Base-by-base conservation (phyloP, 495 filamentous ascomycete species). In the Filosporella fistucella region DNA sequence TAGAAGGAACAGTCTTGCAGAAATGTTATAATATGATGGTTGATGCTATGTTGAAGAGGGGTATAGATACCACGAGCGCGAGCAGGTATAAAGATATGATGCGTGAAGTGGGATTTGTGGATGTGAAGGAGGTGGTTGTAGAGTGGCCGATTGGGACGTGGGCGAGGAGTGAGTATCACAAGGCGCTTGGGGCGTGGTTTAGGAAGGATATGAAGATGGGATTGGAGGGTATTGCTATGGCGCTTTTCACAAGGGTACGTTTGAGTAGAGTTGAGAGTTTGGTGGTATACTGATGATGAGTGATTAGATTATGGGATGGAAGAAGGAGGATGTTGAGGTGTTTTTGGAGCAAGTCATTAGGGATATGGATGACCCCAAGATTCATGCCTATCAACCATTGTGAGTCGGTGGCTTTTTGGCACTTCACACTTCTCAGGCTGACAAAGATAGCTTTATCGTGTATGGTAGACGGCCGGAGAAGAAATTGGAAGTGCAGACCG, bases 81-180 rank as follows among this genome's bases (percentile, higher is more conserved):
- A 51, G 44, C 29, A 45, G 47, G 7, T 57, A 52, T 17, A 39
- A 28, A 13, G n/a, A 17, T 13, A 42, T 17, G 63, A 71, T 81
- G 60, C 62, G 65, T 45, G 68, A 78, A 20, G 66, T 75, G 0
- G 80, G 82, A 1, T 88, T 84, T 56, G 65, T 73, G 23, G 74
- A 81, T 51, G 69, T 84, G n/a, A 54, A 75, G 12, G 68, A 77
- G 52, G 58, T 58, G 26, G 26, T 69, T 11, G 66, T 63, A 42
- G 78, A 78, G 55, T 63, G 76, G 20, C 84, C 83, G 5, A 55
- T 71, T 9, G 81, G 78, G 77, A 54, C 74, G 1, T 66, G 63
- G 24, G 70, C 77, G 21, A 52, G 52, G 29, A 62, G 66, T 12
- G 46, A 74, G 47, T 77, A 77, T 51, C 57, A 69, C 32, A 56